Conservation (phyloP, 805 yeast species). For the Brettanomyces custersianus region DNA sequence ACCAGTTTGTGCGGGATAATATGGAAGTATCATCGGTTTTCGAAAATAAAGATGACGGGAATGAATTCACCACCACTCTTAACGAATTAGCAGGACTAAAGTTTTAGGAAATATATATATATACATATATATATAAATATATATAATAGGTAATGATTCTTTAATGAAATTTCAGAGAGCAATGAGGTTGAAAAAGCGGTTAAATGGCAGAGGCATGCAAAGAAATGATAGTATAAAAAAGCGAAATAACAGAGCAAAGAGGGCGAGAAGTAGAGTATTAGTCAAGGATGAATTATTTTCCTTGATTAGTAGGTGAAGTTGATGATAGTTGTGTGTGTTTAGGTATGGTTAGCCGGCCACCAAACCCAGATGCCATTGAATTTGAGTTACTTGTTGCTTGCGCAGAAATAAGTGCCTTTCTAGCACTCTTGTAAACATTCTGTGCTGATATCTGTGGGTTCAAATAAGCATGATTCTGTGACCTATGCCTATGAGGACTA, state of each 20-base stretch:
- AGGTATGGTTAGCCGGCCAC: background rate
- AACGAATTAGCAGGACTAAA: constrained; percentile 2
- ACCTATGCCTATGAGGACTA: too few species aligned
- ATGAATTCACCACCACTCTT: background rate
- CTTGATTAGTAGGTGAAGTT: background rate
- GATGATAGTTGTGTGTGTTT: constrained; percentile 1
- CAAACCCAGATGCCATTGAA: background rate
- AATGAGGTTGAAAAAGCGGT: too few species aligned
- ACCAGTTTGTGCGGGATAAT: too few species aligned
- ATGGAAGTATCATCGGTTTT: too few species aligned
- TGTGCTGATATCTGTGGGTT: constrained; percentile 13
- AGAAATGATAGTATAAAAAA: too few species aligned
- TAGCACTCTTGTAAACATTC: constrained; percentile 13
- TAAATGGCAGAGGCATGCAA: too few species aligned
- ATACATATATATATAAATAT: background rate
- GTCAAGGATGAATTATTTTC: background rate
- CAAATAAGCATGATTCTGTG: constrained; percentile 1
- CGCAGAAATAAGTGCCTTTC: constrained; percentile 7
- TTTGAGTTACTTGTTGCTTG: background rate
- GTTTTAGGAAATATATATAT: background rate
- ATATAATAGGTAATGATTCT: too few species aligned
- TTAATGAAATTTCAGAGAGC: too few species aligned
- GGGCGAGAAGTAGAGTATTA: background rate
- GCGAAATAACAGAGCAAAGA: background rate
- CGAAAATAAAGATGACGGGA: background rate